These are phyloP conservation scores for Aspergillus tamarii DNA, from an alignment of 2,329 filamentous ascomycete species.

Conservation along the genomic window DNA sequence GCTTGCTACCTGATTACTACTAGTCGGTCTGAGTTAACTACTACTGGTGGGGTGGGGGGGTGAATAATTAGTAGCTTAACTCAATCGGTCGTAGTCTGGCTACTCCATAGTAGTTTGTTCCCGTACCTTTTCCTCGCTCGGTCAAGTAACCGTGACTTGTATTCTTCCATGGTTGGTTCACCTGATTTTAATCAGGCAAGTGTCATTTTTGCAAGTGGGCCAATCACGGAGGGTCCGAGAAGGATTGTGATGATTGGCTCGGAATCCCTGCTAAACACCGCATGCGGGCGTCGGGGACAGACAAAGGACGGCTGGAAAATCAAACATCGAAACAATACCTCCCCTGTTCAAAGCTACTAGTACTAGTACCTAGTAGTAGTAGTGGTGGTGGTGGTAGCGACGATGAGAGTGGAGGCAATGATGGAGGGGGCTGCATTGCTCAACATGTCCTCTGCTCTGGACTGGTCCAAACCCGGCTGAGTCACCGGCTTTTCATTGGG, in stretches of 20 bases:
- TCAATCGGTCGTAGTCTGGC: not conserved
- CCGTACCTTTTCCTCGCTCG: not conserved
- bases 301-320: constrained; percentile 39
- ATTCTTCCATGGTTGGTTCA: constrained; percentile 2
- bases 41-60: too few relatives aligned
- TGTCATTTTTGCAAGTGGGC: constrained; percentile 7
- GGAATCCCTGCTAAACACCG: constrained; percentile 27
- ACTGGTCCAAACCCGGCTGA: constrained; percentile 14
- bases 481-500: not conserved
- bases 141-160: constrained; percentile 1
- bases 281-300: constrained; percentile 28
- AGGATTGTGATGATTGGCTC: constrained; percentile 8
- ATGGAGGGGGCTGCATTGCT: not conserved
- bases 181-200: constrained; percentile 13
- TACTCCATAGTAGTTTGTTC: not conserved
- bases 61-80: not conserved
- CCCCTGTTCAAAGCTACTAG: not conserved
- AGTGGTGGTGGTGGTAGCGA: not conserved
- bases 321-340: constrained; percentile 17
- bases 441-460: constrained; percentile 9
- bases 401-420: not conserved
- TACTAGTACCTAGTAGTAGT: not conserved
- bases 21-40: not conserved
- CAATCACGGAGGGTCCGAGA: constrained; percentile 3
- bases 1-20: constrained; percentile 1